These are phyloP conservation scores for Candida alai DNA, from an alignment of 805 yeast genomes.

Conservation along the genomic window DNA sequence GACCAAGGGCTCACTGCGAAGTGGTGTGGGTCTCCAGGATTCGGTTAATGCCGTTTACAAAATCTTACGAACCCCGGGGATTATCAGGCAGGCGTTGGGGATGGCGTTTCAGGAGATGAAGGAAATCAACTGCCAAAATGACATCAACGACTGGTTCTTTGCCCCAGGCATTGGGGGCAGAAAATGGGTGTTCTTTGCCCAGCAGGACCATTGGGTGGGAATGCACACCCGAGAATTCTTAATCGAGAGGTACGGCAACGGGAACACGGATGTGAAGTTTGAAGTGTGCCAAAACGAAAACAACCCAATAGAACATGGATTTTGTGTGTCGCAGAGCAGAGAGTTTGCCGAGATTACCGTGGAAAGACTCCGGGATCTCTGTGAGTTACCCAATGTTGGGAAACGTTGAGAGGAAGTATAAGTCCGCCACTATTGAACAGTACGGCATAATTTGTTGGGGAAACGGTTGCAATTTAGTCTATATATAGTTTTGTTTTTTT, in stretches of 20 bases:
- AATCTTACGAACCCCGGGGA: conserved; percentile 38
- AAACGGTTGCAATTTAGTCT: too few species aligned
- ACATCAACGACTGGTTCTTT: conserved; percentile 48
- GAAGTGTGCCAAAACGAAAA: conserved; percentile 28
- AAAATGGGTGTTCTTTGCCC: conserved; percentile 58
- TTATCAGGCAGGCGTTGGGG: conserved; percentile 51
- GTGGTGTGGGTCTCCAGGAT: conserved; percentile 17
- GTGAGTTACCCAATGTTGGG: neutral
- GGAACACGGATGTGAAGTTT: conserved; percentile 21
- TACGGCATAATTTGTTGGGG: conserved; percentile 2
- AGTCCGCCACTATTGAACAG: too few species aligned
- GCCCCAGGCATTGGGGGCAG: conserved; percentile 19
- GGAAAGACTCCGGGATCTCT: conserved; percentile 9
- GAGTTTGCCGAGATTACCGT: conserved; percentile 45
- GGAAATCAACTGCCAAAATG: conserved; percentile 45
- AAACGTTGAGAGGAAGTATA: too few species aligned
- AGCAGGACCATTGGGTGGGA: conserved; percentile 65
- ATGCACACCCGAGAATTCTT: conserved; percentile 46
- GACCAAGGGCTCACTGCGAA: conserved; percentile 10
- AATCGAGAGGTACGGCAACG: conserved; percentile 31
- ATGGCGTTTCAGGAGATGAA: conserved; percentile 61
- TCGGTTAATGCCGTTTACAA: conserved; percentile 40
- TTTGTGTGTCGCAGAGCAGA: conserved; percentile 55
- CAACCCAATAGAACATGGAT: conserved; percentile 50
- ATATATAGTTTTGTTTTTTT: too few species aligned